A percentile compares a stretch with the other conserved stretches of the same genome.
phyloP scores from a whole-genome alignment of 805 yeast species.

The Ogataea polymorpha region DNA sequence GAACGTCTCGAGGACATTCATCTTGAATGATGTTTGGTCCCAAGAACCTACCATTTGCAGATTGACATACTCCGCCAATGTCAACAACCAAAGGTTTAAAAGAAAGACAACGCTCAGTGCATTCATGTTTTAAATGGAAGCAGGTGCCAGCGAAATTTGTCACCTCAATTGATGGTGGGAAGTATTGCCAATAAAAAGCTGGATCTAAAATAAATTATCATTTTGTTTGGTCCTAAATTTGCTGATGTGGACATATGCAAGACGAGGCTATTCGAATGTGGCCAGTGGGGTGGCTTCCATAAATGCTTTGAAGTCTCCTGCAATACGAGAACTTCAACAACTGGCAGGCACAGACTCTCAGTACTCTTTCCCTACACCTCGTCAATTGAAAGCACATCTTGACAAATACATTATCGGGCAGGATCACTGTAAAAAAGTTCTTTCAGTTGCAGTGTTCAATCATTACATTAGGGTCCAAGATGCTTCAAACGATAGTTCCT shows the following conservation, averaged over 20 bases:
- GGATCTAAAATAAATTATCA: neutral
- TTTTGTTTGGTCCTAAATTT: neutral
- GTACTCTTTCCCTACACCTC: conserved; percentile 44
- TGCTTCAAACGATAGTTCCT: conserved; percentile 25
- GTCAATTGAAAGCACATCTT: conserved; percentile 40
- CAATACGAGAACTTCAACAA: conserved; percentile 1
- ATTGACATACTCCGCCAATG: conserved; percentile 21
- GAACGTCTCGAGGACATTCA: conserved; percentile 42
- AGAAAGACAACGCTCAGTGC: neutral
- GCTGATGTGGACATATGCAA: conserved; percentile 6
- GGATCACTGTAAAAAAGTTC: conserved; percentile 51
- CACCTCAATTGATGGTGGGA: too few species aligned
- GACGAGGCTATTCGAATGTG: conserved; percentile 3
- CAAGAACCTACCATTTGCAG: conserved; percentile 28
- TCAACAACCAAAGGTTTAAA: neutral
- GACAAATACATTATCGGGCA: conserved; percentile 58
- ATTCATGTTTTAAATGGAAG: too few species aligned
- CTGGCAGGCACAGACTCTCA: neutral
- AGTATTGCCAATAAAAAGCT: too few species aligned
- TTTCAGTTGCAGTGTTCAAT: conserved; percentile 59
- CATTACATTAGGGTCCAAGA: conserved; percentile 47
- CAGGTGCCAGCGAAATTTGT: too few species aligned
- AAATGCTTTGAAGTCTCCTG: conserved; percentile 2
- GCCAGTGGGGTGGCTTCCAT: neutral
- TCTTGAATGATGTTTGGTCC: conserved; percentile 39